phyloP scores from a whole-genome alignment of 768 basidiomycete genomes.

The Pholiota molesta region DNA sequence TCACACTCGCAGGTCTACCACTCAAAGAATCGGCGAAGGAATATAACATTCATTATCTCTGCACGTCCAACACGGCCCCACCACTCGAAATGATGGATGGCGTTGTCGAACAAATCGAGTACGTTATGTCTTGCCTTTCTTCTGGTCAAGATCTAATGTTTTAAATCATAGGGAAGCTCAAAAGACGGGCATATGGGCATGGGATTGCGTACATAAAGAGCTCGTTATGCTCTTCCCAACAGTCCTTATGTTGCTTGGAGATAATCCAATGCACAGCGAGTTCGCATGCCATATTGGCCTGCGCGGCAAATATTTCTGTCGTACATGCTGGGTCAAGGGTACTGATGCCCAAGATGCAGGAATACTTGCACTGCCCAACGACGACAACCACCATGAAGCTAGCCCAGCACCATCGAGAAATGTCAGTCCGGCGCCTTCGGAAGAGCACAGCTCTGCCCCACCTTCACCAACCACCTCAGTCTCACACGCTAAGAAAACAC shows the following conservation, averaged over 20 bases:
- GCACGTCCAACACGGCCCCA: constrained; percentile 43
- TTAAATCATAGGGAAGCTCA: constrained; percentile 24
- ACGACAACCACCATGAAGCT: no score
- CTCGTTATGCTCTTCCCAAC: constrained; percentile 30
- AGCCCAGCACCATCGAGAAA: not conserved
- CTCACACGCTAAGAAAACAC: not conserved
- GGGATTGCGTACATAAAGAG: constrained; percentile 33
- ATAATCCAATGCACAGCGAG: constrained; percentile 41
- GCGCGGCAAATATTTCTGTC: constrained; percentile 37
- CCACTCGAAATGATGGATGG: constrained; percentile 49
- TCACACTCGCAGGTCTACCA: constrained; percentile 40
- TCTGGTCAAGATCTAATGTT: constrained; percentile 41
- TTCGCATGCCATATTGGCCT: not conserved
- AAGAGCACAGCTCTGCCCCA: constrained; percentile 27
- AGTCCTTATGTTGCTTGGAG: constrained; percentile 38
- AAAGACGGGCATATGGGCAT: constrained; percentile 39
- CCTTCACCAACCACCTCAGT: constrained; percentile 15
- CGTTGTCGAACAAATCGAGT: constrained; percentile 35
- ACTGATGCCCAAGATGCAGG: constrained; percentile 13
- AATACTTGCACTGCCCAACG: not conserved
- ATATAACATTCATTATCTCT: constrained; percentile 43
- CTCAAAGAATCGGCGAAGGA: constrained; percentile 28
- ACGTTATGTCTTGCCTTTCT: constrained; percentile 19
- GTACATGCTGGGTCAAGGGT: constrained; percentile 36
- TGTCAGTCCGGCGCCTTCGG: no score